phyloP scores from a whole-genome alignment of 352 stramenopile genomes.

The Phytophthora sansomeana region DNA sequence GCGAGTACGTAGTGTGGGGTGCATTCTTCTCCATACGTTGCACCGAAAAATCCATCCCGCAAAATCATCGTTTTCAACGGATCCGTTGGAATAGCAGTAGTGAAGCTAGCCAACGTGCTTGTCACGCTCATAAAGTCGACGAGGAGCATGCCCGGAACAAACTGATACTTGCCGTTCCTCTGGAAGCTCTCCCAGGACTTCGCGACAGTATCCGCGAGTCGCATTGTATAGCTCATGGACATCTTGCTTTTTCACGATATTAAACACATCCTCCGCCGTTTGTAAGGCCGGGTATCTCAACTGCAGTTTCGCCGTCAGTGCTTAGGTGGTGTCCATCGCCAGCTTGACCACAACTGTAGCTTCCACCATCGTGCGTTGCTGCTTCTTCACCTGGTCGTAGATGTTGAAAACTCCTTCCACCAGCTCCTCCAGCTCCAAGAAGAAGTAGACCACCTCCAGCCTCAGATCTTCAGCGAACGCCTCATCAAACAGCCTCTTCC shows the following conservation, averaged over 20 bases:
- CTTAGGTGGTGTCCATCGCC: slow-evolving; percentile 27
- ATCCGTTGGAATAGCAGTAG: no score
- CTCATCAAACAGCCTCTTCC: no score
- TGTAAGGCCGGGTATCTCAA: slow-evolving; percentile 30
- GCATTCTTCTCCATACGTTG: slow-evolving; percentile 24
- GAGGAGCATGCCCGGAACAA: slow-evolving; percentile 20
- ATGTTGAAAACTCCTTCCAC: no score
- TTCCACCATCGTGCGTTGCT: no score
- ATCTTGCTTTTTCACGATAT: not conserved
- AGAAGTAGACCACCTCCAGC: no score
- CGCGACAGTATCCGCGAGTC: not conserved
- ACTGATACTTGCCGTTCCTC: slow-evolving; percentile 8
- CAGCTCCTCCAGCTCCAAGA: no score
- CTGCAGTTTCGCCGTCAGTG: slow-evolving; percentile 35
- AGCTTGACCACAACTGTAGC: no score
- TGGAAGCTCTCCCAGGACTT: slow-evolving; percentile 7
- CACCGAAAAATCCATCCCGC: slow-evolving; percentile 23
- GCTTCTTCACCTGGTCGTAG: no score
- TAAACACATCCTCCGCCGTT: slow-evolving; percentile 21
- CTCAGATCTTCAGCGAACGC: no score
- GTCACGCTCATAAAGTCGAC: slow-evolving; percentile 6
- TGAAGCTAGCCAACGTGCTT: not conserved
- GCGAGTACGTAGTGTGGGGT: slow-evolving; percentile 31
- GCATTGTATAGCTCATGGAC: no score
- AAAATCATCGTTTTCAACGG: not conserved